These are phyloP conservation scores for Fraxinus anomala DNA, from an alignment of 257 asterid genomes.

Conservation along the genomic window DNA sequence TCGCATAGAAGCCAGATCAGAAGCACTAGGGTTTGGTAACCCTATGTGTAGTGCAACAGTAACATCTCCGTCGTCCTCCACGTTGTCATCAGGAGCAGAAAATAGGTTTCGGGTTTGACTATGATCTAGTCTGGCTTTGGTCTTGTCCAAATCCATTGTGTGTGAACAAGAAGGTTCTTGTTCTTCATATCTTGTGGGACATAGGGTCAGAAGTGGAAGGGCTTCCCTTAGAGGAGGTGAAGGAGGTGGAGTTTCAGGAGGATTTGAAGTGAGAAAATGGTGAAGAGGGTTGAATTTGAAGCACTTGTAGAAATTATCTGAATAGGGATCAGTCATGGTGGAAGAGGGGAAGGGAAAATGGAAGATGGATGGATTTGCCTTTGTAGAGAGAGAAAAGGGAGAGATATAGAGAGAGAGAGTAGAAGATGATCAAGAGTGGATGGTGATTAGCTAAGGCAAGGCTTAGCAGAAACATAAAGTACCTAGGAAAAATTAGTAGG, in stretches of 20 bases:
- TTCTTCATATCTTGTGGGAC: slow-evolving; percentile 38
- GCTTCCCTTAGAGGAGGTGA: slow-evolving; percentile 66
- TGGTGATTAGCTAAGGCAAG: not conserved
- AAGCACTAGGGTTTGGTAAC: slow-evolving; percentile 84
- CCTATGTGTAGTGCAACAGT: slow-evolving; percentile 87
- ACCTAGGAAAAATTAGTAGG: not conserved
- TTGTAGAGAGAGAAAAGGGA: slow-evolving; percentile 27
- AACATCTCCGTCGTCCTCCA: slow-evolving; percentile 38
- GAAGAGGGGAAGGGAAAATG: slow-evolving; percentile 34
- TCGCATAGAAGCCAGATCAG: slow-evolving; percentile 64
- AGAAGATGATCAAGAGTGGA: not conserved
- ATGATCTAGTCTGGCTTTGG: not conserved
- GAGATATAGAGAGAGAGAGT: not conserved
- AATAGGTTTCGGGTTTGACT: not conserved
- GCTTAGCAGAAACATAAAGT: not conserved
- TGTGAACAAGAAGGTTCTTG: slow-evolving; percentile 31
- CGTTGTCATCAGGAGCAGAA: slow-evolving; percentile 23
- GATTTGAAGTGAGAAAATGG: slow-evolving; percentile 34
- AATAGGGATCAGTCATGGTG: slow-evolving; percentile 67
- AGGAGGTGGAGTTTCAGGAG: slow-evolving; percentile 40
- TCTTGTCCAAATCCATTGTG: slow-evolving; percentile 28
- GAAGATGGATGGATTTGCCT: slow-evolving; percentile 34
- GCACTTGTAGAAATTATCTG: slow-evolving; percentile 46
- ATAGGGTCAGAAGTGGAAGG: slow-evolving; percentile 57
- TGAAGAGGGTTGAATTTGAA: slow-evolving; percentile 46